Evolutionary conservation across 352 stramenopile genomes (phyloP), one percentile per base, ranked within the genome.

Genomic region (Elongisporangium prolatum): DNA sequence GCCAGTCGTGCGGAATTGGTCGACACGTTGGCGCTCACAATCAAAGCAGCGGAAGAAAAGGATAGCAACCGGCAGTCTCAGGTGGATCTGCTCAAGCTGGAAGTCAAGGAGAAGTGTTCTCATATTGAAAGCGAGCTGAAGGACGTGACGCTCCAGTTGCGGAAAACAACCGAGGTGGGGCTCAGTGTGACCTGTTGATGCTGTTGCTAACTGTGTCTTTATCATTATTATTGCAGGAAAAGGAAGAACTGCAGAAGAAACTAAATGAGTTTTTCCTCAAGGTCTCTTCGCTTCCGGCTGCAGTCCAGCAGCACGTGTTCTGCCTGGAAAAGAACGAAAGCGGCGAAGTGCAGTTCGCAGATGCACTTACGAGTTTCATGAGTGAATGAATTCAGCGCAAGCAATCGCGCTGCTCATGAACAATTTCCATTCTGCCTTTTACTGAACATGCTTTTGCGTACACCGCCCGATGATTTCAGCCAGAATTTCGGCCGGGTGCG

Each of bases 241-340:
- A 88, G 52, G 76, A 89, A 18, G 80, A 91, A 57, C 68, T 94
- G 9, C 85, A 91, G 65, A 88, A 84, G 58, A 84, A 86, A 48
- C 67, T 92, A 13, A 88, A 80, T 63, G 79, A 89, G 20, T 84
- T 94, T 60, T 86, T 91, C 50, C 64, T 93, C 16, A 83, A 84
- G 40, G 74, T 91, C 38, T 89, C 80, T 20, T 70, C 83, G 16
- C 63, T 94, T 18, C 85, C 85, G 21, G 64, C 78, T 0, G 56
- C 74, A 13, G n/a, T 94, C 7, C 85, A 94, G 62, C 65, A 92
- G 48, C 80, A 92, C 48, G 57, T 91, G 18, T 88, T 94, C 25
- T 83, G 76, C 28, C 51, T 38, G 1, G 64, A 84, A 34, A 56
- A 67, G 47, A 65, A 17, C 16, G 61, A 70, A 21, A 54, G 21